Percentiles rank a stretch among this genome's conserved stretches.
phyloP scores from a whole-genome alignment of 208 protist genomes.

The Leishmania tarentolae region DNA sequence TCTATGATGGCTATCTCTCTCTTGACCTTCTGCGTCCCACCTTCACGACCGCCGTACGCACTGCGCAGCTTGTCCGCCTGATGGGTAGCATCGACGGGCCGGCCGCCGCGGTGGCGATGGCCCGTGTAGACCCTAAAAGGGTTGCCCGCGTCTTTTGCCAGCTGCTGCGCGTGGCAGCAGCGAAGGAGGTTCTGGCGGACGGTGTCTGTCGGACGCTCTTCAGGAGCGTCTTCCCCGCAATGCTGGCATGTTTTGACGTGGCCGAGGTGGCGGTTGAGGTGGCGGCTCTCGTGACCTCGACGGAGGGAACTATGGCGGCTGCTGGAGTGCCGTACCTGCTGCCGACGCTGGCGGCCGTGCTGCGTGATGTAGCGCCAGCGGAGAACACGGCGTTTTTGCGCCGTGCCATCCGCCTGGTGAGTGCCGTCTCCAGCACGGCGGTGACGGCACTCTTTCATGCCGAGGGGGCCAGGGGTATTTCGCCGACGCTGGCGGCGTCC shows the following conservation, averaged over 20 bases:
- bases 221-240: conserved; percentile 45
- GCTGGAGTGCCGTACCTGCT: conserved; percentile 41
- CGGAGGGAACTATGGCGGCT: neutral
- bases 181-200: conserved; percentile 33
- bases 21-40: conserved; percentile 51
- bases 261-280: conserved; percentile 27
- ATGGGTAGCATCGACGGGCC: conserved; percentile 43
- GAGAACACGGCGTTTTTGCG: conserved; percentile 40
- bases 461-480: conserved; percentile 40
- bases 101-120: conserved; percentile 28
- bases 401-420: conserved; percentile 52
- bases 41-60: conserved; percentile 63
- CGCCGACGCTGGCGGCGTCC: conserved; percentile 24
- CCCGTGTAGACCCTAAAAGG: conserved; percentile 21
- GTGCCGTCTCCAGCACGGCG: conserved; percentile 44
- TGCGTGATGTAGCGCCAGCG: conserved; percentile 44
- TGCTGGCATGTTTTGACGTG: conserved; percentile 28
- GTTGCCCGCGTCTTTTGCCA: conserved; percentile 37
- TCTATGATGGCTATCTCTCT: conserved; percentile 68
- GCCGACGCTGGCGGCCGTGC: conserved; percentile 59
- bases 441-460: conserved; percentile 50
- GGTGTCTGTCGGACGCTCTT: conserved; percentile 37
- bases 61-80: conserved; percentile 78
- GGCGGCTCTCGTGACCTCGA: conserved; percentile 21
- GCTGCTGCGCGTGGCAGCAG: conserved; percentile 50